These are phyloP conservation scores for Stentor coeruleus DNA, from an alignment of 73 alveolate genomes.

Conservation along the genomic window DNA sequence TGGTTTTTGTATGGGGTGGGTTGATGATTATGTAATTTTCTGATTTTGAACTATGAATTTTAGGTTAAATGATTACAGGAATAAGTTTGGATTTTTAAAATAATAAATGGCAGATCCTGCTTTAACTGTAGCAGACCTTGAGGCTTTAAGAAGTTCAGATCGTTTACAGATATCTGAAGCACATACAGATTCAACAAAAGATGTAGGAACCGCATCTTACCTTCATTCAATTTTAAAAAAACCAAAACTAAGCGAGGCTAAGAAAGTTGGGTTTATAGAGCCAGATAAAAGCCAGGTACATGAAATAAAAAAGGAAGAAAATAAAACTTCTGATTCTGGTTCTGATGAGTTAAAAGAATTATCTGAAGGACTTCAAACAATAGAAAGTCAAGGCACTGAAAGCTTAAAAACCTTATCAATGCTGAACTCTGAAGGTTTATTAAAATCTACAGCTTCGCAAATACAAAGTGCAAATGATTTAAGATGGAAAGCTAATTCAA, in stretches of 20 bases:
- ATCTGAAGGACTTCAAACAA: not conserved
- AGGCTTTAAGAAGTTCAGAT: not conserved
- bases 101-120: constrained; percentile 4
- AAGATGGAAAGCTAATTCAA: not conserved
- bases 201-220: no score
- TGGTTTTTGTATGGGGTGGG: no score
- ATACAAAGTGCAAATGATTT: not conserved
- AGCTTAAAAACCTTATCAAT: not conserved
- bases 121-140: not conserved
- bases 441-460: not conserved
- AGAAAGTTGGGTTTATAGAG: not conserved
- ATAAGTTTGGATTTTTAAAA: no score
- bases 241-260: not conserved
- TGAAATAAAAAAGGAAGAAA: not conserved
- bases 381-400: not conserved
- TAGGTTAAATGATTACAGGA: no score
- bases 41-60: no score
- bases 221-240: not conserved
- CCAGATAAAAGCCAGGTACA: not conserved
- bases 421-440: not conserved
- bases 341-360: not conserved
- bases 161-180: not conserved
- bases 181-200: not conserved
- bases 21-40: no score
- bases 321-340: not conserved